Conservation (phyloP, 495 filamentous ascomycete genomes). For the Cetradonia linearis region DNA sequence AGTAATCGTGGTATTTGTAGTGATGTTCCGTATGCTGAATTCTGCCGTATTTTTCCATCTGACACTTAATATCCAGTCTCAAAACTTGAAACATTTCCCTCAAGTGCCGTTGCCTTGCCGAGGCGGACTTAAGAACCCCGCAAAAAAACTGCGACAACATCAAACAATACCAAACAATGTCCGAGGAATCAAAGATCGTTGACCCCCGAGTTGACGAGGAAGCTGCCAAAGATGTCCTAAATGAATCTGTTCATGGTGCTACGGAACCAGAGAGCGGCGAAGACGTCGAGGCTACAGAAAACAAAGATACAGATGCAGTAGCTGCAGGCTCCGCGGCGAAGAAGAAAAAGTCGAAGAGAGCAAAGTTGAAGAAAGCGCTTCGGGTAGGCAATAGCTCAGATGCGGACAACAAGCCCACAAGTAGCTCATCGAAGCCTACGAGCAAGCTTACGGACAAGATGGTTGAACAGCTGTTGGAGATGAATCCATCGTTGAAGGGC, state of each 20-base stretch:
- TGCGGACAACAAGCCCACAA: conserved; percentile 18
- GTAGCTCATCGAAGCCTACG: conserved; percentile 27
- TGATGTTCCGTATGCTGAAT: too few relatives aligned
- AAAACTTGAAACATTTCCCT: background rate
- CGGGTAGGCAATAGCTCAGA: conserved; percentile 21
- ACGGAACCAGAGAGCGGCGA: conserved; percentile 16
- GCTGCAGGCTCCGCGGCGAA: conserved; percentile 26
- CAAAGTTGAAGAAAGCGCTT: conserved; percentile 25
- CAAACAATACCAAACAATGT: conserved; percentile 14
- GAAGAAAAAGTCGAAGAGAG: conserved; percentile 27
- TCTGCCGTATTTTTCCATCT: too few relatives aligned
- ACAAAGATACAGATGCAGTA: conserved; percentile 20
- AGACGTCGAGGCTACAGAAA: conserved; percentile 18
- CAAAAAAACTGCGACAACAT: background rate
- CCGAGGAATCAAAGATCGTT: conserved; percentile 21
- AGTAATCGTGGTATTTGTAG: too few relatives aligned
- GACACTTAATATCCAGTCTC: too few relatives aligned
- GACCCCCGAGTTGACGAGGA: conserved; percentile 19
- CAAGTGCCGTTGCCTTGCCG: background rate
- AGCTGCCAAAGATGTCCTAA: conserved; percentile 17
- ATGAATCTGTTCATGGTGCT: background rate
- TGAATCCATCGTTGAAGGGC: conserved; percentile 42
- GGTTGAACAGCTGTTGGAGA: conserved; percentile 37
- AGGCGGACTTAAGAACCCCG: background rate
- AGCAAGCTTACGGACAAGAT: conserved; percentile 36